phyloP scores from a whole-genome alignment of 179 eudicot genomes.

The Drosera spatulata region DNA sequence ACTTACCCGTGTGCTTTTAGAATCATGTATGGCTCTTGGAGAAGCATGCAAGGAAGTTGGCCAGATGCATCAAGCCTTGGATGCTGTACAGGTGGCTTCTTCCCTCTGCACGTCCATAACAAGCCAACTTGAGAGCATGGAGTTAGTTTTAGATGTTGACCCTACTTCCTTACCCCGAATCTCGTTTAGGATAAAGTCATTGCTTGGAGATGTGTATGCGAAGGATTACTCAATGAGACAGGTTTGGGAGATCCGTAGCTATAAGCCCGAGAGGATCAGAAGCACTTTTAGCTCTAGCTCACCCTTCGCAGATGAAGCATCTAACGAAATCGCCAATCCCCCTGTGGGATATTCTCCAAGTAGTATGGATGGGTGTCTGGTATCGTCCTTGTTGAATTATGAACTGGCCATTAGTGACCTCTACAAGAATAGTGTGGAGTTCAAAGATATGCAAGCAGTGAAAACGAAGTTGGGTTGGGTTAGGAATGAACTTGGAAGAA shows the following conservation, averaged over 20 bases:
- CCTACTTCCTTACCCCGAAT: slow-evolving; percentile 52
- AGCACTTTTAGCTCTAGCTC: slow-evolving; percentile 4
- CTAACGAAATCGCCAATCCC: slow-evolving; percentile 8
- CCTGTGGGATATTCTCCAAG: slow-evolving; percentile 76
- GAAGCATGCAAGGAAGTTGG: slow-evolving; percentile 67
- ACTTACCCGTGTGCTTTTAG: slow-evolving; percentile 85
- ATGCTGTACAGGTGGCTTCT: slow-evolving; percentile 75
- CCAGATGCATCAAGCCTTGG: slow-evolving; percentile 68
- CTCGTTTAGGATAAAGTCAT: slow-evolving; percentile 86
- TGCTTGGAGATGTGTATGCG: slow-evolving; percentile 81
- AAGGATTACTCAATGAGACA: slow-evolving; percentile 41
- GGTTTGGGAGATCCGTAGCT: slow-evolving; percentile 23
- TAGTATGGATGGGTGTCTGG: slow-evolving; percentile 56
- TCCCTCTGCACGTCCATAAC: slow-evolving; percentile 93
- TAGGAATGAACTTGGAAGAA: slow-evolving; percentile 89
- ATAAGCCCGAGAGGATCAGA: slow-evolving; percentile 29
- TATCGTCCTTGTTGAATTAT: slow-evolving; percentile 52
- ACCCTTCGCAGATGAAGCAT: slow-evolving; percentile 8
- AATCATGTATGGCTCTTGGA: slow-evolving; percentile 84
- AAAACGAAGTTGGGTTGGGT: slow-evolving; percentile 91
- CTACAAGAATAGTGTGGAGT: slow-evolving; percentile 29
- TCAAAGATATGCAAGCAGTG: slow-evolving; percentile 50
- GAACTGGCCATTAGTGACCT: slow-evolving; percentile 61
- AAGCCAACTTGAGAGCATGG: slow-evolving; percentile 58
- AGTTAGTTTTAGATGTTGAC: slow-evolving; percentile 38